Conservation (phyloP, 441 rosid species). For the Pelargonium cotyledonis region DNA sequence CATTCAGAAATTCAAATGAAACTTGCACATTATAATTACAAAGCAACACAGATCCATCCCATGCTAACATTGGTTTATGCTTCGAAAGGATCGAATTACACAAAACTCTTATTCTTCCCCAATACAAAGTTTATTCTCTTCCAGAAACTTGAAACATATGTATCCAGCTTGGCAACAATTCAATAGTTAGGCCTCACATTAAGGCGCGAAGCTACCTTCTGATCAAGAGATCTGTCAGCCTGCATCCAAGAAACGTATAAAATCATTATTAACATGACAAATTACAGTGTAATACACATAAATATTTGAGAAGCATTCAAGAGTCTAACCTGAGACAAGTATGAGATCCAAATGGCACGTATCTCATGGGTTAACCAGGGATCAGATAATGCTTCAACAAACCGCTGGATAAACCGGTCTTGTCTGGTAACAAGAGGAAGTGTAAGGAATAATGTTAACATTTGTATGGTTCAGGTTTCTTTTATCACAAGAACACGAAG, state of each 20-base stretch:
- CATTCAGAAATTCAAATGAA: background rate
- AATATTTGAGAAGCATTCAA: too few relatives aligned
- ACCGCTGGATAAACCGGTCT: constrained; percentile 68
- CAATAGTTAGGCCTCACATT: constrained; percentile 1
- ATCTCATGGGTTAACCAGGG: constrained; percentile 76
- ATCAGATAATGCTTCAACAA: constrained; percentile 64
- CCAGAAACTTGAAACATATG: too few relatives aligned
- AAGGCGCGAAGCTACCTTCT: background rate
- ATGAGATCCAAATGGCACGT: constrained; percentile 79
- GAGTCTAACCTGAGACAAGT: constrained; percentile 13
- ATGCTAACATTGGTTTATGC: too few relatives aligned
- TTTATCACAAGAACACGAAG: constrained; percentile 1
- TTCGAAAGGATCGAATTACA: background rate
- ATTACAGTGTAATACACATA: too few relatives aligned
- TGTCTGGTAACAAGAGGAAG: constrained; percentile 39
- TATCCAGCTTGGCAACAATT: background rate
- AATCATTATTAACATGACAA: too few relatives aligned
- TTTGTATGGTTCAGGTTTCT: background rate
- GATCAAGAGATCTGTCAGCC: background rate
- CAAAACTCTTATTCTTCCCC: background rate
- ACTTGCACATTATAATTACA: background rate
- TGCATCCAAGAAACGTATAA: background rate
- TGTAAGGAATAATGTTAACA: background rate
- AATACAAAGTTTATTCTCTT: background rate
- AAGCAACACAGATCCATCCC: background rate